Evolutionary conservation across 176 grass and related monocot genomes (phyloP), one percentile per base, ranked within the genome.

Genomic region (Pharus latifolius): DNA sequence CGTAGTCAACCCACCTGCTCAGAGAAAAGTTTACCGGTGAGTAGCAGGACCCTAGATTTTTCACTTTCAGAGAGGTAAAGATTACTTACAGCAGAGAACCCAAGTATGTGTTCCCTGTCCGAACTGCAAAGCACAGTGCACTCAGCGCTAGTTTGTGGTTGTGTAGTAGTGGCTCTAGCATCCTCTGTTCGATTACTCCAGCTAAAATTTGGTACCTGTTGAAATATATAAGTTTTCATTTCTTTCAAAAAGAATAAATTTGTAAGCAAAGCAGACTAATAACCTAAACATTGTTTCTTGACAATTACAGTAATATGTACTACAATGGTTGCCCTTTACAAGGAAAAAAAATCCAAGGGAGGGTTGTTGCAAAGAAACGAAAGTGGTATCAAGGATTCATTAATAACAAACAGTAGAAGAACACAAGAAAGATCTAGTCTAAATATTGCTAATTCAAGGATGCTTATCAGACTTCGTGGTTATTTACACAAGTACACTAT

Each of bases 21-120:
- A 78, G n/a, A 74, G 33, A 20, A 70, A 69, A 50, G 29, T 6
- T 43, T 22, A 57, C 14, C 20, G 5, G 49, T 80, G 25, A 67
- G 13, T 17, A 67, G 41, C 15, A 46, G 1, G 14, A 17, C 38
- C 10, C 0, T 46, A 25, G 3, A 67, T 13, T 56, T 60, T 28
- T 10, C 27, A 68, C 14, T 70, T 32, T 5, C 29, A 30, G 22
- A 6, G 6, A 62, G 32, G 12, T 24, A 46, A 33, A 63, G 23
- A 51, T 48, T 64, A n/a, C 84, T 85, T 60, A 96, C 91, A 96
- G 74, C 72, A 96, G 73, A 68, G 91, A 88, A 29, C 91, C 91
- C 56, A 96, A 71, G 72, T 85, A 96, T 68, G 91, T 96, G 79
- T 96, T 96, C 33, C 84, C 91, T 0, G 87, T 80, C n/a, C 91